phyloP scores from a whole-genome alignment of 257 asterid species.

The Solanum piurae region DNA sequence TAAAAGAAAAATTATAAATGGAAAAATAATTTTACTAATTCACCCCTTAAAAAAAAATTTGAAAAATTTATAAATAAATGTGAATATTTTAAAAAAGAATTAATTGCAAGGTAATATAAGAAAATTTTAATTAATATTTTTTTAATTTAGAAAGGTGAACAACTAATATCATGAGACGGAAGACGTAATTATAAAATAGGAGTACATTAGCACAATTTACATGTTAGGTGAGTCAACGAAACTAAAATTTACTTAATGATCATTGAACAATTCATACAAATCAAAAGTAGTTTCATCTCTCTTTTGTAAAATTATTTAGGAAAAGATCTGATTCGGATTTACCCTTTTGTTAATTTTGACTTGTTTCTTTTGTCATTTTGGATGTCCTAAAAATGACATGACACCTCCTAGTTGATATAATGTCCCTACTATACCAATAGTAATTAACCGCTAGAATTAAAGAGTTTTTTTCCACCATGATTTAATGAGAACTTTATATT shows the following conservation, averaged over 20 bases:
- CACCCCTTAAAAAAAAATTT: too few relatives aligned
- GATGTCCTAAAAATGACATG: not conserved
- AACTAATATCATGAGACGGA: too few relatives aligned
- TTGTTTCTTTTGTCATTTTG: not conserved
- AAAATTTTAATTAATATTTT: too few relatives aligned
- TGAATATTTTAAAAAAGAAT: accelerated
- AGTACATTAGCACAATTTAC: not conserved
- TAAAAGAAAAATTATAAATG: too few relatives aligned
- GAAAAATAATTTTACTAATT: too few relatives aligned
- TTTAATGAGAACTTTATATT: too few relatives aligned
- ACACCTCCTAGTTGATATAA: not conserved
- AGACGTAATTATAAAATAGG: not conserved
- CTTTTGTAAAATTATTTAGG: not conserved
- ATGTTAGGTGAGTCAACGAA: not conserved
- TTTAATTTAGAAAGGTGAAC: too few relatives aligned
- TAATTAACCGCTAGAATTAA: too few relatives aligned
- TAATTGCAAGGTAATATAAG: too few relatives aligned
- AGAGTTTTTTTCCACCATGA: not conserved
- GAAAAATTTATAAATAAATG: too few relatives aligned
- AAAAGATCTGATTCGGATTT: not conserved
- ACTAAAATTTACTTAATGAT: not conserved
- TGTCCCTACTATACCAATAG: not conserved
- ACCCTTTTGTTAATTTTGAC: not conserved
- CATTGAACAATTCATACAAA: not conserved
- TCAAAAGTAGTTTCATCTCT: not conserved